Evolutionary conservation across 225 moss, liverwort and hornwort genomes (phyloP).

Genomic region (Anthoceros angustus): DNA sequence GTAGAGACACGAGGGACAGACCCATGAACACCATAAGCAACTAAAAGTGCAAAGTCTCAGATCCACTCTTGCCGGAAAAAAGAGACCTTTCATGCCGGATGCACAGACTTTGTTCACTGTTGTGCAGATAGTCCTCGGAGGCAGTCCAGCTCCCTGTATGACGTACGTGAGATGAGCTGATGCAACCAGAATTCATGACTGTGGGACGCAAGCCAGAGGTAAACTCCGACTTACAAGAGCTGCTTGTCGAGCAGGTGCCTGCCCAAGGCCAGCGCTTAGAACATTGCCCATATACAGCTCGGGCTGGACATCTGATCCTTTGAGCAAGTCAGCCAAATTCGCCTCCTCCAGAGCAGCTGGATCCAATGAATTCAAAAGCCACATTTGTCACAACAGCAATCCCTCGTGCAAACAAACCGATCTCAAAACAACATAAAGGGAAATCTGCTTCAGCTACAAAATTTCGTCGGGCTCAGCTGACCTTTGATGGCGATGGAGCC

Average conservation of each 20-base stretch:
- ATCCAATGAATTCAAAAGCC: neutral
- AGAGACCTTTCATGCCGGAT: conserved; percentile 85
- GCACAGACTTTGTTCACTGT: conserved; percentile 90
- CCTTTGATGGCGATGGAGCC: conserved; percentile 81
- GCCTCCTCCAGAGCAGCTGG: conserved; percentile 50
- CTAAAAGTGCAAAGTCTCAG: neutral
- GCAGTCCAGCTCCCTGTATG: conserved; percentile 58
- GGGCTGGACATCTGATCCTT: conserved; percentile 35
- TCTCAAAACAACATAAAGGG: too few species aligned
- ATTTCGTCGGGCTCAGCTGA: neutral
- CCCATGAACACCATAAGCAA: neutral
- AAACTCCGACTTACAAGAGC: conserved; percentile 41
- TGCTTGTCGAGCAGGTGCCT: conserved; percentile 97
- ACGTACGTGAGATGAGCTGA: neutral
- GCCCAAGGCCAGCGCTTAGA: conserved; percentile 61
- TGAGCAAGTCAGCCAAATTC: conserved; percentile 18
- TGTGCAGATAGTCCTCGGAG: conserved; percentile 57
- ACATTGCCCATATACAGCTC: conserved; percentile 85
- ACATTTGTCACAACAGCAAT: neutral
- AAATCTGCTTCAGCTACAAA: too few species aligned
- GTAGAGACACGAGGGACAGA: conserved; percentile 9
- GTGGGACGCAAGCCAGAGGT: too few species aligned
- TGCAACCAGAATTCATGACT: neutral
- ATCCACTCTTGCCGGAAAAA: neutral
- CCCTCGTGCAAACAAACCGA: too few species aligned